Evolutionary conservation across 2,329 filamentous ascomycete species (phyloP).

Genomic region (Claviceps fusiformis): DNA sequence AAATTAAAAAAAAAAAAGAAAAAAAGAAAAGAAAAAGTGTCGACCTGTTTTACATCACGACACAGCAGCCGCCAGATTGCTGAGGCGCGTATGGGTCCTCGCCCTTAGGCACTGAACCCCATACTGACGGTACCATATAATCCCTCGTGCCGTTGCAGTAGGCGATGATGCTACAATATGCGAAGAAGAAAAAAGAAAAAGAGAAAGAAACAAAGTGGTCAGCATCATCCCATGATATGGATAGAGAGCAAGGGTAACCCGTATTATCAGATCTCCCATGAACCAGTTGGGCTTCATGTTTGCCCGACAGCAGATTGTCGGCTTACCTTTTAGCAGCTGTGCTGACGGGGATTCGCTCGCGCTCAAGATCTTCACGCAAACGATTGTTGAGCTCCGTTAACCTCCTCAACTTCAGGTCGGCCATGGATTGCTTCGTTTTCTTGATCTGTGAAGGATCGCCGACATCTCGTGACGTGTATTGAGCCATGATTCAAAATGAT

Average conservation of each 20-base stretch:
- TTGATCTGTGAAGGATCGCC: slow-evolving; percentile 55
- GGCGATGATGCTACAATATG: slow-evolving; percentile 63
- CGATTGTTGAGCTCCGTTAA: slow-evolving; percentile 95
- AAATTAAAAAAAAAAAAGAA: not conserved
- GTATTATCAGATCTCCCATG: no score
- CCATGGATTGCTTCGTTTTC: slow-evolving; percentile 99
- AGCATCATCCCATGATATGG: not conserved
- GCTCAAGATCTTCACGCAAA: slow-evolving; percentile 87
- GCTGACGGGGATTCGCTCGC: slow-evolving; percentile 89
- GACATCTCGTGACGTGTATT: slow-evolving; percentile 53
- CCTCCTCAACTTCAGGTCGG: slow-evolving; percentile 89
- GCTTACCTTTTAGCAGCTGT: slow-evolving; percentile 76
- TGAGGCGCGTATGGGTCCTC: slow-evolving; percentile 98
- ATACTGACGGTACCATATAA: slow-evolving; percentile 97
- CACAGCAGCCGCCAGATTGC: slow-evolving; percentile 84
- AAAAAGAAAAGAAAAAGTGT: not conserved
- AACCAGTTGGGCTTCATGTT: not conserved
- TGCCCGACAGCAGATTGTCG: not conserved
- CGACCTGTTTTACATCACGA: slow-evolving; percentile 60
- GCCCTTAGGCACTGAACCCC: slow-evolving; percentile 85
- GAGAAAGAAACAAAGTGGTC: not conserved
- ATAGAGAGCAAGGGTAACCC: not conserved
- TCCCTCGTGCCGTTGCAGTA: slow-evolving; percentile 98
- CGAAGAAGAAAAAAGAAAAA: not conserved
- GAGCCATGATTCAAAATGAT: slow-evolving; percentile 38